A percentile compares a stretch with the other conserved stretches of the same genome.
phyloP scores from a whole-genome alignment of 2,329 filamentous ascomycete genomes.

The Fonsecaea monophora region DNA sequence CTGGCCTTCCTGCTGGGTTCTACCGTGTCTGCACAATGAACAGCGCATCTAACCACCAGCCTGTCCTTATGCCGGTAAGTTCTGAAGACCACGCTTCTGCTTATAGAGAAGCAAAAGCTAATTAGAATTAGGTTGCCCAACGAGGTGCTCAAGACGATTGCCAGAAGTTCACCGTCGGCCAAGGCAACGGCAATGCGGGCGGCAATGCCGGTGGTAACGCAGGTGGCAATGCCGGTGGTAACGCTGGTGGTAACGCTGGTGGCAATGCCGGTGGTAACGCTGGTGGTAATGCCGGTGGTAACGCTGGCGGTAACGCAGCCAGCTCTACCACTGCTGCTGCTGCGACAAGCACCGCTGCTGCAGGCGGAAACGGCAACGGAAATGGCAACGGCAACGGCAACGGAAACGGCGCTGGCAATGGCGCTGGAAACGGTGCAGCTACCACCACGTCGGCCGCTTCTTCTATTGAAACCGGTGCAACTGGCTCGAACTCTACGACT shows the following conservation, averaged over 20 bases:
- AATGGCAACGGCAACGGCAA: constrained; percentile 8
- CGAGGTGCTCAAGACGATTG: constrained; percentile 72
- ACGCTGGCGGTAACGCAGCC: constrained; percentile 46
- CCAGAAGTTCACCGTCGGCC: constrained; percentile 64
- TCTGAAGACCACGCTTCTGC: neutral
- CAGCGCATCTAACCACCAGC: constrained; percentile 68
- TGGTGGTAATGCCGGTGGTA: constrained; percentile 40
- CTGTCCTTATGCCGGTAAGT: constrained; percentile 61
- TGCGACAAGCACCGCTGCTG: constrained; percentile 27
- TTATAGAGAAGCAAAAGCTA: constrained; percentile 8
- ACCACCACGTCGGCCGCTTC: constrained; percentile 13
- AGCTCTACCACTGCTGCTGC: constrained; percentile 62
- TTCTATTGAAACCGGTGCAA: neutral
- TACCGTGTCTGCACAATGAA: constrained; percentile 72
- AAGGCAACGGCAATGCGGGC: constrained; percentile 55
- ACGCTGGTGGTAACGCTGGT: too few relatives aligned
- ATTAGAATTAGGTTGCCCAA: constrained; percentile 59
- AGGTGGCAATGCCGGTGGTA: too few relatives aligned
- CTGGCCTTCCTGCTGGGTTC: constrained; percentile 66
- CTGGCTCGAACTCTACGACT: constrained; percentile 7
- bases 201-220: constrained; percentile 55
- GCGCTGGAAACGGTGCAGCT: constrained; percentile 4
- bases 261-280: constrained; percentile 47
- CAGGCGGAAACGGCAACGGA: constrained; percentile 13
- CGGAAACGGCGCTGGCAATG: constrained; percentile 16